These are phyloP conservation scores for Fusarium nelsonii DNA, from an alignment of 2,329 filamentous ascomycete species.

Conservation along the genomic window DNA sequence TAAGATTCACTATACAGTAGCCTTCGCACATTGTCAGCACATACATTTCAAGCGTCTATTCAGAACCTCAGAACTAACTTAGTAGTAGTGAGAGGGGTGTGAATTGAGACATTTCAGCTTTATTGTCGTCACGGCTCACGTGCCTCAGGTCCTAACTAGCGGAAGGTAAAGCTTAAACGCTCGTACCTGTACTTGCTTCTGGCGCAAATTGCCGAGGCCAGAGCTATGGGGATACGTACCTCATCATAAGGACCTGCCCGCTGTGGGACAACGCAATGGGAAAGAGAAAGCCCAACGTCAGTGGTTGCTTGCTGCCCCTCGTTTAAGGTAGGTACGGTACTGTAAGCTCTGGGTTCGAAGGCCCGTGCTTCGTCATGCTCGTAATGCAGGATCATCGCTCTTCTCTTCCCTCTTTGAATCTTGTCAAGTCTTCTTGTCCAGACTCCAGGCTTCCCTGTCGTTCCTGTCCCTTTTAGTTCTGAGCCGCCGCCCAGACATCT, in stretches of 20 bases:
- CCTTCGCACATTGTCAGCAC: conserved; percentile 15
- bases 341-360: conserved; percentile 30
- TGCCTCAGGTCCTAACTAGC: conserved; percentile 12
- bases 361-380: conserved; percentile 39
- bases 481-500: conserved; percentile 4
- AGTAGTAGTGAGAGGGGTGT: conserved; percentile 18
- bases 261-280: background rate
- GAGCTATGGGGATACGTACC: conserved; percentile 30
- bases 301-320: conserved; percentile 38
- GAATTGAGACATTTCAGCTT: conserved; percentile 32
- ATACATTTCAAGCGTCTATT: conserved; percentile 2
- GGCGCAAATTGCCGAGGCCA: conserved; percentile 15
- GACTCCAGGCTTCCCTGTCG: conserved; percentile 1
- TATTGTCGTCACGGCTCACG: conserved; percentile 36
- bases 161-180: conserved; percentile 6
- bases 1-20: background rate
- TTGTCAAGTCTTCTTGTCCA: conserved; percentile 11
- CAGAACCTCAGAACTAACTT: background rate
- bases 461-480: conserved; percentile 3
- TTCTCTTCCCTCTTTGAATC: conserved; percentile 18
- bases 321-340: background rate
- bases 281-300: conserved; percentile 40
- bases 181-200: conserved; percentile 30
- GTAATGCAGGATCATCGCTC: conserved; percentile 33
- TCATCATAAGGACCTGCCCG: background rate